Percentiles rank a stretch among this genome's conserved stretches.
phyloP scores from a whole-genome alignment of 805 yeast species.

The Candida parachauliodes region DNA sequence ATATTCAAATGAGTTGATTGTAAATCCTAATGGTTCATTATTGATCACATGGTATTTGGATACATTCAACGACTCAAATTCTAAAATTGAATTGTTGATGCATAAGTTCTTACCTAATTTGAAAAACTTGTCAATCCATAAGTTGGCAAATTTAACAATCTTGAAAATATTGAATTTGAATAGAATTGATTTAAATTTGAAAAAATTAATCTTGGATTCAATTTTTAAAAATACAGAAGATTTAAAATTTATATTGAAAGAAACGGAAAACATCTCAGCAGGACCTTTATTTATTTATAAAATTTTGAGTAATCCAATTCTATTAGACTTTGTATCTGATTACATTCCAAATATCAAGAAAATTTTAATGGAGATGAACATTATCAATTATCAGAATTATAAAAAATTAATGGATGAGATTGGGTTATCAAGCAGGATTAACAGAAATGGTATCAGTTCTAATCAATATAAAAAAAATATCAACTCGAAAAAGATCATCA shows the following conservation, averaged over 20 bases:
- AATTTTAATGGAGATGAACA: conserved; percentile 56
- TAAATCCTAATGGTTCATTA: conserved; percentile 83
- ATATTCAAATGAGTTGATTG: conserved; percentile 73
- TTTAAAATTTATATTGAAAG: conserved; percentile 60
- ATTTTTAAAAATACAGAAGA: conserved; percentile 51
- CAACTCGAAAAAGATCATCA: too few relatives aligned
- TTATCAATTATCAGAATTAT: conserved; percentile 62
- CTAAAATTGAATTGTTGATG: conserved; percentile 50
- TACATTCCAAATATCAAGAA: conserved; percentile 60
- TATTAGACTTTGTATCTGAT: conserved; percentile 46
- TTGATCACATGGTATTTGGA: conserved; percentile 93
- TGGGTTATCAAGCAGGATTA: conserved; percentile 54
- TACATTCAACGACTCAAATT: conserved; percentile 42
- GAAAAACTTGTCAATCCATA: conserved; percentile 67
- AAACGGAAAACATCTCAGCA: conserved; percentile 46
- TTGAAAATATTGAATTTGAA: conserved; percentile 73
- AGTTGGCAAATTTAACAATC: conserved; percentile 78
- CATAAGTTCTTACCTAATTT: conserved; percentile 60
- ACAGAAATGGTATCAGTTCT: conserved; percentile 21
- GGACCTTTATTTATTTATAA: conserved; percentile 68
- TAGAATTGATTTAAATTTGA: conserved; percentile 60
- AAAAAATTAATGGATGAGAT: conserved; percentile 90
- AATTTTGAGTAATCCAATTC: conserved; percentile 66
- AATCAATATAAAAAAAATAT: conserved; percentile 9
- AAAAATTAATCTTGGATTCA: conserved; percentile 56